A percentile compares a stretch with the other conserved stretches of the same genome.
Conservation (phyloP, 169 alveolate species). For the Cryptosporidium tyzzeri region DNA sequence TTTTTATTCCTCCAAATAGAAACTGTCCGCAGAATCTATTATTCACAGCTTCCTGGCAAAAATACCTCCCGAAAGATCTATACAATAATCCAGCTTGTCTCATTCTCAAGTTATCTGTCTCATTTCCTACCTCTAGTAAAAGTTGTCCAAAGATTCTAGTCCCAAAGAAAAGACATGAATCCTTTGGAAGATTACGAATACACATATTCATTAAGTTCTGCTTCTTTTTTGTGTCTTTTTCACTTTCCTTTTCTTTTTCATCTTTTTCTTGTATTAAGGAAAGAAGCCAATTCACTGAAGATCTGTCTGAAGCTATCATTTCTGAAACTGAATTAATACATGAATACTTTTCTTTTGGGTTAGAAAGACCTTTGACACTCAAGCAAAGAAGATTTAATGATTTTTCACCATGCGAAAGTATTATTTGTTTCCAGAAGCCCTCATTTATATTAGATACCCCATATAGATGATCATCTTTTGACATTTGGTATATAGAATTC, state of each 20-base stretch:
- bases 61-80: constrained; percentile 66
- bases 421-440: constrained; percentile 46
- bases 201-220: constrained; percentile 22
- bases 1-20: constrained; percentile 10
- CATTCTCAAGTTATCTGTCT: constrained; percentile 9
- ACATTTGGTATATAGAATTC: not conserved
- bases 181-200: constrained; percentile 64
- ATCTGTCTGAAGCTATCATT: not conserved
- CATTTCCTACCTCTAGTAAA: constrained; percentile 24
- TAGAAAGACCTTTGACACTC: not conserved
- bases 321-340: constrained; percentile 29
- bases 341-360: constrained; percentile 24
- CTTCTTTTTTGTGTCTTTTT: not conserved
- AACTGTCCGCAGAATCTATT: constrained; percentile 38
- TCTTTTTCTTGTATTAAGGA: constrained; percentile 12
- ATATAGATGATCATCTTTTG: not conserved
- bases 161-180: constrained; percentile 36
- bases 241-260: not conserved
- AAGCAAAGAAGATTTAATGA: constrained; percentile 45
- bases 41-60: constrained; percentile 48
- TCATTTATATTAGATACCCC: constrained; percentile 1
- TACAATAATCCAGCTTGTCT: constrained; percentile 17
- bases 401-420: constrained; percentile 23
- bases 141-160: constrained; percentile 64
- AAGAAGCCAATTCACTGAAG: constrained; percentile 36